These are phyloP conservation scores for Eragrostis nindensis DNA, from an alignment of 176 grass and related monocot genomes.

Conservation along the genomic window DNA sequence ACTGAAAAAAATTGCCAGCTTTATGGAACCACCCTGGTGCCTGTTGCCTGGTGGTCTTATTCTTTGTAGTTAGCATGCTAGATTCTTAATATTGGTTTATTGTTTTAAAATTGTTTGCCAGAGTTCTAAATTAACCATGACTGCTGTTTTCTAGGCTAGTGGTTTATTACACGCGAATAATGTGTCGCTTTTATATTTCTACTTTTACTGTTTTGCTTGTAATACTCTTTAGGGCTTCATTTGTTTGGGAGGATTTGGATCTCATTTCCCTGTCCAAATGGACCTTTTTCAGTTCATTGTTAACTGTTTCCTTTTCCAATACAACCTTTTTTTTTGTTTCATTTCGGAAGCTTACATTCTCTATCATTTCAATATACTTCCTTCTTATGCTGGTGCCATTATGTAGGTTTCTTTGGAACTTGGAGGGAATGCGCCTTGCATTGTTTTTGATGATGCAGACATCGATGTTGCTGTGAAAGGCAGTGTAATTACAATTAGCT, in stretches of 20 bases:
- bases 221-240: background rate
- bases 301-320: background rate
- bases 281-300: background rate
- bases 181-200: background rate
- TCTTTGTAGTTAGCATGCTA: background rate
- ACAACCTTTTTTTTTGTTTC: background rate
- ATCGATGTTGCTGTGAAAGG: slow-evolving; percentile 94
- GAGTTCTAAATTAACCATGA: background rate
- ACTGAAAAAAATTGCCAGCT: slow-evolving; percentile 2
- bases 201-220: background rate
- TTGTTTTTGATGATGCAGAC: slow-evolving; percentile 97
- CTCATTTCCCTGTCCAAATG: background rate
- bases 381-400: slow-evolving; percentile 31
- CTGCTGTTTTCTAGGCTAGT: background rate
- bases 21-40: background rate
- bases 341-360: background rate
- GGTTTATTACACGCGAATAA: slow-evolving; percentile 1
- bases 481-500: slow-evolving; percentile 63
- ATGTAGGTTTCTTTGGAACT: slow-evolving; percentile 95
- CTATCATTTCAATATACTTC: background rate
- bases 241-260: background rate
- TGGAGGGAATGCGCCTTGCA: slow-evolving; percentile 98
- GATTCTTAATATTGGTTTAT: slow-evolving; percentile 17
- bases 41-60: background rate
- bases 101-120: slow-evolving; percentile 3